Evolutionary conservation across 352 stramenopile genomes (phyloP), one percentile per base, ranked within the genome.

Genomic region (Pythium guiyangense): DNA sequence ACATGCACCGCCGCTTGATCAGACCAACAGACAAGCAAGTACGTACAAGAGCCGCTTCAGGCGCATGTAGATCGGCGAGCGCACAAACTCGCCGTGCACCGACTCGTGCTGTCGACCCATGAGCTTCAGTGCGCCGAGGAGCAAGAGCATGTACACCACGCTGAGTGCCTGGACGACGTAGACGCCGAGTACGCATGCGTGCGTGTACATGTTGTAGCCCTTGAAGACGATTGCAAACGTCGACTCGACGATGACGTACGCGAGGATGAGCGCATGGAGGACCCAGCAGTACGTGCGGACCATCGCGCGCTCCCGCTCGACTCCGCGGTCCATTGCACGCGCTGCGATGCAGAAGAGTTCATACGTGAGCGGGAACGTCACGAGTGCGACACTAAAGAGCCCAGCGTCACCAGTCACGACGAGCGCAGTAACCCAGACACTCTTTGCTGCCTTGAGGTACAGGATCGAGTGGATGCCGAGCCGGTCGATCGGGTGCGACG

Each of bases 291-390:
- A 87, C 29, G 66, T 39, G 0, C 56, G 49, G 57, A 88, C 80
- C n/a, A 71, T 67, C 5, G 51, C 53, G 17, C 67, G 49, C 54
- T 90, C 80, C 22, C 73, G 74, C 2, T 39, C 39, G 5, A 59
- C 51, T 1, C 80, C 80, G 42, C 80, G 62, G 45, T 88, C 80
- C 80, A 90, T 90, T 6, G 70, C 71, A 25, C 71, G 84, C 15
- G 55, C 50, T 6, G 71, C 77, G 49, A 90, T 78, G 44, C 71
- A 66, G 5, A 61, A 74, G 17, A 90, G 58, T 29, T 90, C 80
- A 60, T 85, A 80, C 20, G 62, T 66, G 0, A 90, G 55, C 22
- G 76, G 74, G n/a, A 84, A 69, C 17, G 77, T 60, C 67, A 70
- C 84, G 5, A 86, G 60, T 0, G 76, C 67, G n/a, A 79, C 61